phyloP scores from a whole-genome alignment of 176 grass and related monocot genomes.

The Oryza glaberrima region DNA sequence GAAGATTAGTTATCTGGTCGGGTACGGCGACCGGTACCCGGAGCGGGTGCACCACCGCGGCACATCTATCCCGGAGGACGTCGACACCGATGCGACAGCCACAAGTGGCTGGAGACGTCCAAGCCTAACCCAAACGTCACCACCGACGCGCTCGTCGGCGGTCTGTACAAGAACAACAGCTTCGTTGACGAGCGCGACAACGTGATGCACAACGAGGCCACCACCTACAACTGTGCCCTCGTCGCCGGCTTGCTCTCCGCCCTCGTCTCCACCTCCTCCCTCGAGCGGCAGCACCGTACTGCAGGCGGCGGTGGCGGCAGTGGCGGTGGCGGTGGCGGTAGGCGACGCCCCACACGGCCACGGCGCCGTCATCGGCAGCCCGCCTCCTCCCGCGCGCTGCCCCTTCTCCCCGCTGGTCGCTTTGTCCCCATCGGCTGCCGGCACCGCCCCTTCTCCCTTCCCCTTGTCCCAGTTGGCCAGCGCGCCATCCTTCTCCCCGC shows the following conservation, averaged over 20 bases:
- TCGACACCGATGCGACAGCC: slow-evolving; percentile 57
- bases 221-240: slow-evolving; percentile 67
- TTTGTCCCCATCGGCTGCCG: too few species aligned
- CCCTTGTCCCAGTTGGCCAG: too few species aligned
- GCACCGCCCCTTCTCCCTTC: too few species aligned
- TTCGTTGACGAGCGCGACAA: slow-evolving; percentile 64
- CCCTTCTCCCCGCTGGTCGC: too few species aligned
- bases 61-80: slow-evolving; percentile 66
- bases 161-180: slow-evolving; percentile 68
- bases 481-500: too few species aligned
- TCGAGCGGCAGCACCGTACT: neutral
- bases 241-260: slow-evolving; percentile 65
- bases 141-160: slow-evolving; percentile 65
- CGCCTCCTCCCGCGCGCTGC: too few species aligned
- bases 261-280: slow-evolving; percentile 53
- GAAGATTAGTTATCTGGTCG: slow-evolving; percentile 86
- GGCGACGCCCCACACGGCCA: too few species aligned
- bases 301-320: too few species aligned
- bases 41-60: slow-evolving; percentile 75
- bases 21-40: slow-evolving; percentile 66
- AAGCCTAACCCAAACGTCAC: slow-evolving; percentile 69
- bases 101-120: slow-evolving; percentile 57
- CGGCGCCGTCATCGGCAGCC: too few species aligned
- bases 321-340: too few species aligned
- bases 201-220: slow-evolving; percentile 65